These are phyloP conservation scores for Gossypium trilobum DNA, from an alignment of 441 rosid genomes.

Conservation along the genomic window DNA sequence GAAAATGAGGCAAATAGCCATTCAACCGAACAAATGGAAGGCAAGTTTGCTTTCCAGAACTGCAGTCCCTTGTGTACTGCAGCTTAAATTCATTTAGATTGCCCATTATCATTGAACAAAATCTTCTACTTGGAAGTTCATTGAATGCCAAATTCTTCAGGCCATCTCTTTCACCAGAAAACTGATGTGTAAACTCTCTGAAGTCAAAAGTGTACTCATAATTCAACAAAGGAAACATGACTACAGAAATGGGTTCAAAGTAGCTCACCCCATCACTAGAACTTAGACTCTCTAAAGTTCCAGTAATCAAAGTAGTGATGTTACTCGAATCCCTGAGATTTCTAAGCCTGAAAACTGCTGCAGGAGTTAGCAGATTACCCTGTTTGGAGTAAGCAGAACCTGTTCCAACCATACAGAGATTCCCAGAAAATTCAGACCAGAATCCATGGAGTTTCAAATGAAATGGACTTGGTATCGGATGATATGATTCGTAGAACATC, in stretches of 20 bases:
- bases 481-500: neutral
- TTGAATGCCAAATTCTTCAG: neutral
- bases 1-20: conserved; percentile 14
- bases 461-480: neutral
- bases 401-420: conserved; percentile 31
- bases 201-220: conserved; percentile 19
- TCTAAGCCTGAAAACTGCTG: conserved; percentile 26
- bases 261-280: neutral
- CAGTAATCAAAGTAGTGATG: conserved; percentile 26
- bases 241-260: conserved; percentile 25
- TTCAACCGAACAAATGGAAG: conserved; percentile 11
- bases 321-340: conserved; percentile 19
- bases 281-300: conserved; percentile 30
- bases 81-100: conserved; percentile 9
- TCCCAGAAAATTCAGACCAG: conserved; percentile 29
- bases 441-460: conserved; percentile 26
- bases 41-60: conserved; percentile 12
- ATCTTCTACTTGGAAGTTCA: neutral
- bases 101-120: conserved; percentile 20
- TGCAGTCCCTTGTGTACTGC: conserved; percentile 19
- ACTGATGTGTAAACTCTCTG: neutral
- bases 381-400: neutral
- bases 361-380: neutral
- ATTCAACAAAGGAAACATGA: conserved; percentile 27
- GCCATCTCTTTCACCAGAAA: neutral